Evolutionary conservation across 1,139 yeast genomes (phyloP).

Genomic region (Scheffersomyces cryptocercus): DNA sequence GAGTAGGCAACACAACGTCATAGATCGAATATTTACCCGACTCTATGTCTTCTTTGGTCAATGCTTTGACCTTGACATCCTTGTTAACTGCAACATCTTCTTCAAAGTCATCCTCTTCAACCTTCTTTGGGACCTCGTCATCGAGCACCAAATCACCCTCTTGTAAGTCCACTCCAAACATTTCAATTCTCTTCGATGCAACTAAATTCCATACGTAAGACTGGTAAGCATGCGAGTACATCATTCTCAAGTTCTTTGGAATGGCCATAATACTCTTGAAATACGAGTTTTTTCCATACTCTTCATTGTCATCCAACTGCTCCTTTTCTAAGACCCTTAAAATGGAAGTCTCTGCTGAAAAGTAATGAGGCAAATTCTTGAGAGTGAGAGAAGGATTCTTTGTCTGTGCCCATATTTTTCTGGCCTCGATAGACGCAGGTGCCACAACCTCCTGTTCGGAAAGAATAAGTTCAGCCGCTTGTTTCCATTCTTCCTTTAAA

Average conservation of each 20-base stretch:
- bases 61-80: conserved; percentile 63
- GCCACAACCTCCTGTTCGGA: conserved; percentile 83
- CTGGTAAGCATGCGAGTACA: conserved; percentile 98
- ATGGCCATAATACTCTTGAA: conserved; percentile 85
- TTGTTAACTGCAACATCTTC: conserved; percentile 64
- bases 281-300: conserved; percentile 52
- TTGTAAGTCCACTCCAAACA: conserved; percentile 68
- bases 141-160: conserved; percentile 82
- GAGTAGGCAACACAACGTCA: conserved; percentile 90
- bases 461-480: conserved; percentile 74
- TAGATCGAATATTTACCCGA: conserved; percentile 62
- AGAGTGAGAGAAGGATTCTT: conserved; percentile 65
- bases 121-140: conserved; percentile 21
- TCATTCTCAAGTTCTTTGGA: conserved; percentile 87
- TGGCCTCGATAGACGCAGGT: conserved; percentile 81
- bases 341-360: conserved; percentile 81
- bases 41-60: conserved; percentile 73
- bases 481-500: conserved; percentile 73
- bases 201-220: conserved; percentile 92
- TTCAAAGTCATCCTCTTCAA: conserved; percentile 49
- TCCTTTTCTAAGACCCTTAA: conserved; percentile 56
- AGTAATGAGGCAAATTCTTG: conserved; percentile 78
- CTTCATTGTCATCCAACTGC: conserved; percentile 46
- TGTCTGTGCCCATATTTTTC: conserved; percentile 79
- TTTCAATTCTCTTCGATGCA: conserved; percentile 72